Evolutionary conservation across 2,329 filamentous ascomycete genomes (phyloP).

Genomic region (Chaetomiaceae sp.): DNA sequence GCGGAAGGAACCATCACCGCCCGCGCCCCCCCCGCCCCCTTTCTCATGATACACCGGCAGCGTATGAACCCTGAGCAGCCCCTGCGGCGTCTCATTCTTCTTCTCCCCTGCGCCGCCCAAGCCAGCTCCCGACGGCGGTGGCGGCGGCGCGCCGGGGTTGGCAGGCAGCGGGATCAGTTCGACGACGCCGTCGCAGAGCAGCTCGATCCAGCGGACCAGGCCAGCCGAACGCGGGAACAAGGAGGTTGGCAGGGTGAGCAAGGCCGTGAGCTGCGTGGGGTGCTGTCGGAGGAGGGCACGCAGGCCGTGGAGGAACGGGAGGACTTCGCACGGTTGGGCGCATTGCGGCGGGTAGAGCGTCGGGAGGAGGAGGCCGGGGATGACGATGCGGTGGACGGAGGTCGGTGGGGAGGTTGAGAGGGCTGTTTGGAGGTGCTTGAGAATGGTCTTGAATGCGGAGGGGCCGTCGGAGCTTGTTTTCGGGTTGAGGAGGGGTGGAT

Average conservation of each 20-base stretch:
- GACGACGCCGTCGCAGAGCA: constrained; percentile 76
- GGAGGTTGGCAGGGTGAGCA: constrained; percentile 72
- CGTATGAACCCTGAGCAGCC: constrained; percentile 75
- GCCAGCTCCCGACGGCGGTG: constrained; percentile 37
- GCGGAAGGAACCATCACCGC: constrained; percentile 59
- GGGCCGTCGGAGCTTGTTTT: constrained; percentile 21
- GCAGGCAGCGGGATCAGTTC: constrained; percentile 72
- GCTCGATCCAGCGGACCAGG: constrained; percentile 78
- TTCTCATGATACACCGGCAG: constrained; percentile 83
- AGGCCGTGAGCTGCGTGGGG: constrained; percentile 57
- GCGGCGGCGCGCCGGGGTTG: constrained; percentile 41
- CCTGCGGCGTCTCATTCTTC: constrained; percentile 72
- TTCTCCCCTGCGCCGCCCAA: constrained; percentile 19
- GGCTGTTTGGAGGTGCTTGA: constrained; percentile 51
- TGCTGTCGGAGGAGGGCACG: constrained; percentile 67
- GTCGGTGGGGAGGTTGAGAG: constrained; percentile 52
- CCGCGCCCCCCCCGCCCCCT: constrained; percentile 72
- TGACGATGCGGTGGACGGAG: constrained; percentile 69
- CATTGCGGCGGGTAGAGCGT: constrained; percentile 67
- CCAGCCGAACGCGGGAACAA: constrained; percentile 72
- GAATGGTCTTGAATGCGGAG: constrained; percentile 58
- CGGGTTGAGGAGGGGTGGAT: constrained; percentile 31
- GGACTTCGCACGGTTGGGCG: constrained; percentile 63
- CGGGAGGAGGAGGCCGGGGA: constrained; percentile 85
- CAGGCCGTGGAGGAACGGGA: constrained; percentile 76